Evolutionary conservation across 768 basidiomycete genomes (phyloP).

Genomic region (Leccinellum luteum): DNA sequence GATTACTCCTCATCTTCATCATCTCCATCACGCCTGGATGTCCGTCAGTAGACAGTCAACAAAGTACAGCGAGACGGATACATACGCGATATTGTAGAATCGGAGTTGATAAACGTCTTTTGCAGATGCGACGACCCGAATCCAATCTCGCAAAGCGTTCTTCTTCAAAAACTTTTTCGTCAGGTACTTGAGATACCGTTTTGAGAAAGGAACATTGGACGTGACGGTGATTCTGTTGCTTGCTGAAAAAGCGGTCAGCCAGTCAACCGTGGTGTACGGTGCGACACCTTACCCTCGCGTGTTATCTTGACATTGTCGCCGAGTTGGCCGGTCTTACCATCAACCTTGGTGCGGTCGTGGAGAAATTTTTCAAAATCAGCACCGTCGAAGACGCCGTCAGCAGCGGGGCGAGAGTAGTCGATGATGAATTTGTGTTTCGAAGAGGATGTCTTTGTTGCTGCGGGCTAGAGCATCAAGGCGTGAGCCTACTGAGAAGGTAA

Average conservation of each 20-base stretch:
- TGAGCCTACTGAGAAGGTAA: slow-evolving; percentile 90
- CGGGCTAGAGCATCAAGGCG: slow-evolving; percentile 50
- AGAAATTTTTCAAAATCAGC: slow-evolving; percentile 83
- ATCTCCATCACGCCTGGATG: slow-evolving; percentile 43
- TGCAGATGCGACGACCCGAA: slow-evolving; percentile 91
- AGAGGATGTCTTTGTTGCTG: slow-evolving; percentile 49
- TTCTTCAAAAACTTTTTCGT: slow-evolving; percentile 99
- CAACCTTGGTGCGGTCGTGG: slow-evolving; percentile 92
- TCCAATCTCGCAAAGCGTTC: slow-evolving; percentile 94
- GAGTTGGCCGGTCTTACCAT: slow-evolving; percentile 88
- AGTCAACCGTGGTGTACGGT: not conserved
- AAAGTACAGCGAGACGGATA: slow-evolving; percentile 6
- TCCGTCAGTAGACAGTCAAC: not conserved
- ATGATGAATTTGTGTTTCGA: slow-evolving; percentile 78
- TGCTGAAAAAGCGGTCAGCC: slow-evolving; percentile 39
- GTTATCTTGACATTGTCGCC: slow-evolving; percentile 85
- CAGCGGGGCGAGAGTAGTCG: slow-evolving; percentile 83
- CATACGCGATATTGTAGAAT: slow-evolving; percentile 92
- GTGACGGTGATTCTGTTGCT: slow-evolving; percentile 82
- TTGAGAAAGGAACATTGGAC: slow-evolving; percentile 88
- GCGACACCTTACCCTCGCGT: slow-evolving; percentile 66
- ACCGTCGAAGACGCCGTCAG: slow-evolving; percentile 58
- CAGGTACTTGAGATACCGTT: slow-evolving; percentile 97
- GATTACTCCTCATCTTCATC: slow-evolving; percentile 54
- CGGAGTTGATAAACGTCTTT: slow-evolving; percentile 94